Conservation (phyloP, 2,329 filamentous ascomycete genomes). For the Drechslerella stenobrocha region DNA sequence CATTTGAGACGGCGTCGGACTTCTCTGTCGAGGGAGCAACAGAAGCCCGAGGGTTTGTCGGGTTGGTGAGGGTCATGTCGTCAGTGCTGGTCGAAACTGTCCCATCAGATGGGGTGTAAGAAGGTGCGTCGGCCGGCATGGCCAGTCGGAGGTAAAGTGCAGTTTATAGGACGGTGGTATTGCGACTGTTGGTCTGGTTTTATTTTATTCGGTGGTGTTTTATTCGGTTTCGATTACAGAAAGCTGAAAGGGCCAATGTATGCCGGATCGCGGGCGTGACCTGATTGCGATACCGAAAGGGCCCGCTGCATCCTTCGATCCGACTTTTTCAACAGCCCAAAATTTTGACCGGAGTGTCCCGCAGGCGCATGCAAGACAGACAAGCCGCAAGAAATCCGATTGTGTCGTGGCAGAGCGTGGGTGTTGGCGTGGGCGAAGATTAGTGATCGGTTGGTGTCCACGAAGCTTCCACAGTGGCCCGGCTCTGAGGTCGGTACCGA, state of each 20-base stretch:
- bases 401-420: not conserved
- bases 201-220: not conserved
- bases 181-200: not conserved
- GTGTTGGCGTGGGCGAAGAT: not conserved
- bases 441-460: not conserved
- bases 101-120: slow-evolving; percentile 28
- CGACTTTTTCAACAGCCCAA: not conserved
- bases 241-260: not conserved
- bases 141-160: not conserved
- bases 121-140: slow-evolving; percentile 26
- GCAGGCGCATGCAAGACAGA: not conserved
- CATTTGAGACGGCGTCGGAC: not conserved
- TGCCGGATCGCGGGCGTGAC: slow-evolving; percentile 1
- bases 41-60: slow-evolving; percentile 34
- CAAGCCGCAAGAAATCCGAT: too few relatives aligned
- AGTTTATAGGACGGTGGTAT: slow-evolving; percentile 6
- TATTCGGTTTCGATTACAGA: not conserved
- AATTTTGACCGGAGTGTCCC: not conserved
- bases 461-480: too few relatives aligned
- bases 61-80: slow-evolving; percentile 47
- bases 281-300: slow-evolving; percentile 1
- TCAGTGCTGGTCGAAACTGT: slow-evolving; percentile 38
- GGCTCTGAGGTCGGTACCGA: too few relatives aligned
- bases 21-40: slow-evolving; percentile 34
- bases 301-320: slow-evolving; percentile 3